These are phyloP conservation scores for Leishmania guyanensis DNA, from an alignment of 208 protist genomes.

Conservation along the genomic window DNA sequence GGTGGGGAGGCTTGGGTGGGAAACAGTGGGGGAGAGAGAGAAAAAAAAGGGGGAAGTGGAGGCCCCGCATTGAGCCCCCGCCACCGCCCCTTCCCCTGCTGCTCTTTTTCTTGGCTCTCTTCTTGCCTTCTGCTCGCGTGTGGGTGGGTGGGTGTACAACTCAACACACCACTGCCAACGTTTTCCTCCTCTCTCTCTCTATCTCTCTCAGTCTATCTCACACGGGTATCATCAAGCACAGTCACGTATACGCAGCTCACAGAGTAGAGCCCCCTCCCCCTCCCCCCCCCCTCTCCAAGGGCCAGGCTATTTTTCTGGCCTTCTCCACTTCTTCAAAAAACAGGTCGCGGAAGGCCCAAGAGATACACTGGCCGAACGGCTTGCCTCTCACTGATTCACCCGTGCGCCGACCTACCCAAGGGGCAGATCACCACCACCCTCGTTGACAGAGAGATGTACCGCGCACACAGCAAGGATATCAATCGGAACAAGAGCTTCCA, in stretches of 20 bases:
- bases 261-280: neutral
- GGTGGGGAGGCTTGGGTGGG: too few species aligned
- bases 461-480: conserved; percentile 87
- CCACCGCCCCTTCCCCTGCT: neutral
- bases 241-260: neutral
- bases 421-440: neutral
- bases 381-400: neutral
- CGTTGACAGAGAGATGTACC: conserved; percentile 58
- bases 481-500: conserved; percentile 92
- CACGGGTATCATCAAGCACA: neutral
- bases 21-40: neutral
- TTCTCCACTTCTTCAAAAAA: neutral
- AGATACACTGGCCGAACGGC: neutral
- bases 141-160: neutral
- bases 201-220: neutral
- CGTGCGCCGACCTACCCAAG: neutral
- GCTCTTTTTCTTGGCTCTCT: neutral
- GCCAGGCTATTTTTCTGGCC: neutral
- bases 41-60: neutral
- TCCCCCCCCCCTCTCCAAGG: neutral
- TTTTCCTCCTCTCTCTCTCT: neutral
- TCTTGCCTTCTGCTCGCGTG: neutral
- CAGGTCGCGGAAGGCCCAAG: too few species aligned
- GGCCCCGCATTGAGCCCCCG: neutral
- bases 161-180: neutral